Evolutionary conservation across 1,284 basidiomycete species (phyloP).

Genomic region (Heterobasidion occidentale): DNA sequence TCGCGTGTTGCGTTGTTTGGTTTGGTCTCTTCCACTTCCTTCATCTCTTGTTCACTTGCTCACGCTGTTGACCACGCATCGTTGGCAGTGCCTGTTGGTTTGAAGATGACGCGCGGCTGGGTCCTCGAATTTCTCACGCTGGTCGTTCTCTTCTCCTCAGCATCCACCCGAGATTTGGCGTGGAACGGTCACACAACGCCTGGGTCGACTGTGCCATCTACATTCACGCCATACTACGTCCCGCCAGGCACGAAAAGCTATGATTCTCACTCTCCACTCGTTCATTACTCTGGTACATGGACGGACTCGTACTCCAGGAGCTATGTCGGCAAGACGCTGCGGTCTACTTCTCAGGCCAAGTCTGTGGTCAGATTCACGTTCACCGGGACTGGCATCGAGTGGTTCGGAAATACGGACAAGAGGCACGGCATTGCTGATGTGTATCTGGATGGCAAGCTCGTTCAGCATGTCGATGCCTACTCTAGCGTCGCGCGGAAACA

Average conservation of each 20-base stretch:
- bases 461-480: conserved; percentile 39
- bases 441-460: conserved; percentile 46
- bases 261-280: conserved; percentile 54
- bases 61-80: background rate
- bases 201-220: conserved; percentile 34
- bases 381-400: conserved; percentile 65
- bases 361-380: conserved; percentile 56
- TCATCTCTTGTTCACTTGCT: background rate
- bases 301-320: conserved; percentile 38
- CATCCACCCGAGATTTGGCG: conserved; percentile 30
- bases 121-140: background rate
- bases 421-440: conserved; percentile 49
- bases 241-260: conserved; percentile 64
- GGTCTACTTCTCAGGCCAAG: conserved; percentile 36
- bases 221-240: conserved; percentile 63
- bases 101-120: background rate
- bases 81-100: background rate
- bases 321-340: conserved; percentile 44
- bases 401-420: conserved; percentile 57
- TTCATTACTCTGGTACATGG: conserved; percentile 58
- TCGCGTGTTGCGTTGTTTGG: background rate
- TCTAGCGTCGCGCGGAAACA: conserved; percentile 33
- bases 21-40: background rate
- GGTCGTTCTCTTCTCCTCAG: background rate
- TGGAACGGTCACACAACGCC: conserved; percentile 60